A percentile compares a stretch with the other conserved stretches of the same genome.
phyloP scores from a whole-genome alignment of 2,329 filamentous ascomycete genomes.

The Camptophora hylomeconis region DNA sequence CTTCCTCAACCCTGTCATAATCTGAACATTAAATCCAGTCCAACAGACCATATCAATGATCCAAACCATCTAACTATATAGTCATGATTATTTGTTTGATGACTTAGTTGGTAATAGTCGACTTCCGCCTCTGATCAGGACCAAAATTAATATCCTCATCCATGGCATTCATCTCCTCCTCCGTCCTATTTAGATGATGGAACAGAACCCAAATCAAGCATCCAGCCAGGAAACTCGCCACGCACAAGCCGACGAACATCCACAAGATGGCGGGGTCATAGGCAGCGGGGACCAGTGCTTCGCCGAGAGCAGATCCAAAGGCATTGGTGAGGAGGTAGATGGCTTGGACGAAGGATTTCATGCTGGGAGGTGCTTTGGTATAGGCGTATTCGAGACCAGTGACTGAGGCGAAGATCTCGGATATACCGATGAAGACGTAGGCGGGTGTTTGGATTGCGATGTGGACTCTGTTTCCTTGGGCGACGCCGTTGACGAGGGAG shows the following conservation, averaged over 20 bases:
- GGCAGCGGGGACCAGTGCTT: no score
- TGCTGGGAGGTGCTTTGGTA: constrained; percentile 56
- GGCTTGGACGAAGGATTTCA: constrained; percentile 50
- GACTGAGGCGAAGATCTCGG: constrained; percentile 50
- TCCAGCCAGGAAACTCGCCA: constrained; percentile 35
- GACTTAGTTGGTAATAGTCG: no score
- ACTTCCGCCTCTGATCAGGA: no score
- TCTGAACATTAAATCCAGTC: no score
- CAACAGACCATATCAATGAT: no score
- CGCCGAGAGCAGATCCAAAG: constrained; percentile 45
- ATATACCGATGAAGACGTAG: constrained; percentile 32
- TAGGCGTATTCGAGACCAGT: constrained; percentile 61
- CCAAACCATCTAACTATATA: no score
- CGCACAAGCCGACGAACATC: constrained; percentile 50
- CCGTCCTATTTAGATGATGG: constrained; percentile 34
- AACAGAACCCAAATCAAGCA: constrained; percentile 42
- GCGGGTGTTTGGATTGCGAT: constrained; percentile 33
- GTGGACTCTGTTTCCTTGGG: constrained; percentile 28
- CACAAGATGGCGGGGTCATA: constrained; percentile 53
- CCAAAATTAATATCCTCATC: constrained; percentile 22
- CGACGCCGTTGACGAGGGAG: constrained; percentile 21
- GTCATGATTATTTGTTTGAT: no score
- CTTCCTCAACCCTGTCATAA: no score
- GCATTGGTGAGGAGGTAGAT: constrained; percentile 47
- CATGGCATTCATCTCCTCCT: constrained; percentile 38